Evolutionary conservation across 345 rosid species (phyloP), one percentile per base, ranked within the genome.

Genomic region (Conringia planisiliqua): DNA sequence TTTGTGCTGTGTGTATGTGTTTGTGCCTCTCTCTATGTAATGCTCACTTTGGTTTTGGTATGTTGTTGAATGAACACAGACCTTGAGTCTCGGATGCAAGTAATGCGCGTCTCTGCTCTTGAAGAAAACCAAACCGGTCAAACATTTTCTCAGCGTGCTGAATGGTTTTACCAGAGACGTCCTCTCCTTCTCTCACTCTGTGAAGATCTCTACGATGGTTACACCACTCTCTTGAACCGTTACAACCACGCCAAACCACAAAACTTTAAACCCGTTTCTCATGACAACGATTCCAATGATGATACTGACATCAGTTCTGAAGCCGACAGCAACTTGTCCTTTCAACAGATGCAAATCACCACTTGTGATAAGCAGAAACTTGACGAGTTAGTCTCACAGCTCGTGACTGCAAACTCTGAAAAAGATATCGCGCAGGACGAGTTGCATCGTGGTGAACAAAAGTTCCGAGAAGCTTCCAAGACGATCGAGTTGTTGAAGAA

Each of bases 401-500:
- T 88, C 7, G 85, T 84, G 38, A 68, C 76, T 38, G 82, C 83
- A 79, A 85, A 74, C 9, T 82, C 81, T 40, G 92, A 86, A 52
- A 83, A 78, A 7, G 86, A 83, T 2, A 59, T 81, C 1, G 26
- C 81, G 0, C n/a, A 50, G 4, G 33, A 81, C 36, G 83, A 82
- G 74, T 54, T 82, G 12, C 68, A 60, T 8, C 55, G 70, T 11
- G 72, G 55, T 40, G 85, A 87, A 57, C 72, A 67, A 8, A 67
- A 30, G 27, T 39, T 65, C 9, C 76, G 50, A 0, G 89, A 88
- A 40, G 83, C 86, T 0, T 61, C 39, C 16, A 84, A 79, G 77
- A 90, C 86, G 69, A 80, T 84, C 0, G 90, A 83, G 61, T 66
- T 90, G 46, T 67, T 88, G 57, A 86, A 81, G 82, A 86, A 83